A percentile compares a stretch with the other conserved stretches of the same genome.
These are phyloP conservation scores for Salix exigua DNA, from an alignment of 345 rosid species.

Conservation along the genomic window DNA sequence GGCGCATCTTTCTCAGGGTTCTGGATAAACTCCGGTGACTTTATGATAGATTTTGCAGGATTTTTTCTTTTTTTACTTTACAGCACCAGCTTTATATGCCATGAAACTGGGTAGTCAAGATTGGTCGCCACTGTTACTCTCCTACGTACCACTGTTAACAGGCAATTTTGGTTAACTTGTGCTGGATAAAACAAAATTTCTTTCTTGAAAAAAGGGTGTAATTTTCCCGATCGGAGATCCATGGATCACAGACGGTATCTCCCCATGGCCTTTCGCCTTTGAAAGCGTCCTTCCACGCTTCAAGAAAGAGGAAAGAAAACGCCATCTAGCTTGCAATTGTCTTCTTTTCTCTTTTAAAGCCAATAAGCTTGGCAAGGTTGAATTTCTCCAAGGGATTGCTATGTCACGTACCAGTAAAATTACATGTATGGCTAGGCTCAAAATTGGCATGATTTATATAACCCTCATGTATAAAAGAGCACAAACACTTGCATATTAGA, in stretches of 20 bases:
- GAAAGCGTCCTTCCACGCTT: no score
- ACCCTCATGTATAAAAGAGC: no score
- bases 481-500: no score
- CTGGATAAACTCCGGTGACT: not conserved
- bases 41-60: not conserved
- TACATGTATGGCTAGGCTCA: no score
- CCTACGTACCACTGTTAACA: not conserved
- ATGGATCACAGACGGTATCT: conserved; percentile 3
- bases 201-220: no score
- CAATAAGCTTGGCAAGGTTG: no score
- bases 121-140: not conserved
- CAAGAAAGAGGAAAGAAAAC: no score
- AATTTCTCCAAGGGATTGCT: no score
- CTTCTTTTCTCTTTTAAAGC: no score
- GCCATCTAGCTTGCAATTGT: no score
- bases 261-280: not conserved
- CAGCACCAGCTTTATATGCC: not conserved
- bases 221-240: not conserved
- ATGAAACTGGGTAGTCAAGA: not conserved
- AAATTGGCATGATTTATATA: no score
- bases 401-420: no score
- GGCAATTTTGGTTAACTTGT: not conserved
- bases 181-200: not conserved
- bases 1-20: not conserved
- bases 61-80: not conserved